These are phyloP conservation scores for Mycosphaerella sp. DNA, from an alignment of 2,329 filamentous ascomycete genomes.

Conservation along the genomic window DNA sequence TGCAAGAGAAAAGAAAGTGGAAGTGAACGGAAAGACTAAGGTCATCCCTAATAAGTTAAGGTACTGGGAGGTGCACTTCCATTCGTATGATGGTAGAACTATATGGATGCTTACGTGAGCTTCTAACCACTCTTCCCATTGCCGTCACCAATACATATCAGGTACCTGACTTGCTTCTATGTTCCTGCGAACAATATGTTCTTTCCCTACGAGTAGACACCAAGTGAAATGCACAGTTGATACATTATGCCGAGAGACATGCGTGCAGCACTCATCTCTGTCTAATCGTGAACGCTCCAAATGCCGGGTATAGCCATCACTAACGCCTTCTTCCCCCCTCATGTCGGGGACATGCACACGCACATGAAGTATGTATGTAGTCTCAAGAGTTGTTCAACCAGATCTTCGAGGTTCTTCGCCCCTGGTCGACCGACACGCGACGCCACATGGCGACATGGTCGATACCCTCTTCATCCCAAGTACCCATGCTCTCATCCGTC, in stretches of 20 bases:
- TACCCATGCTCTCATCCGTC: constrained; percentile 64
- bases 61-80: neutral
- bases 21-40: too few relatives aligned
- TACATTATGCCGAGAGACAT: neutral
- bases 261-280: neutral
- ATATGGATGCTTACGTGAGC: too few relatives aligned
- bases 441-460: constrained; percentile 80
- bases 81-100: too few relatives aligned
- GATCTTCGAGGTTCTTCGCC: constrained; percentile 24
- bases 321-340: neutral
- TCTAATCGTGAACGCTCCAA: neutral
- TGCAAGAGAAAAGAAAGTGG: too few relatives aligned
- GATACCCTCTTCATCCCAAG: constrained; percentile 79
- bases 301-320: neutral
- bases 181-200: too few relatives aligned
- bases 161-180: too few relatives aligned
- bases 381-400: constrained; percentile 13
- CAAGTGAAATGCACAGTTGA: neutral
- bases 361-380: neutral
- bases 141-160: too few relatives aligned
- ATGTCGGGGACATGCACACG: too few relatives aligned
- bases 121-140: too few relatives aligned
- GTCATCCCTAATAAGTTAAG: neutral
- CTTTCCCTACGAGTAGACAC: too few relatives aligned
- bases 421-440: constrained; percentile 34